Evolutionary conservation across 768 basidiomycete genomes (phyloP).

Genomic region (Auricularia sp.): DNA sequence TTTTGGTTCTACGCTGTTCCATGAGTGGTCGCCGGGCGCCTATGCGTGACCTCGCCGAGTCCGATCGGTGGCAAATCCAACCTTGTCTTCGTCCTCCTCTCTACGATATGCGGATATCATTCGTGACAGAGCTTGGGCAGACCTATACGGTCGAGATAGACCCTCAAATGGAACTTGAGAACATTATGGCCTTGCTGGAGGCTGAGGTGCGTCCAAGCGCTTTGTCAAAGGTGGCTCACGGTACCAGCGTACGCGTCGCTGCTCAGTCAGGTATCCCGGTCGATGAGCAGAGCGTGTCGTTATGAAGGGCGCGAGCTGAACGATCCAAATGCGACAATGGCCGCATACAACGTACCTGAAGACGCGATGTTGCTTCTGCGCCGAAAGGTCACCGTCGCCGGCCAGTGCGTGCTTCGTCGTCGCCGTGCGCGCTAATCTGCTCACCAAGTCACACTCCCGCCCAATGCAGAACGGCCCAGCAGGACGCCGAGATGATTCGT

Average conservation of each 20-base stretch:
- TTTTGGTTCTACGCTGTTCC: background rate
- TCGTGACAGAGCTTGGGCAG: slow-evolving; percentile 26
- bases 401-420: slow-evolving; percentile 21
- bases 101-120: slow-evolving; percentile 23
- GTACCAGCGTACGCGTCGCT: background rate
- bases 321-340: slow-evolving; percentile 59
- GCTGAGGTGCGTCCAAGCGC: slow-evolving; percentile 62
- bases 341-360: slow-evolving; percentile 49
- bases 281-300: slow-evolving; percentile 61
- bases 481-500: slow-evolving; percentile 85
- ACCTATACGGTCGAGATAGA: slow-evolving; percentile 57
- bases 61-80: background rate
- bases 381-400: slow-evolving; percentile 43
- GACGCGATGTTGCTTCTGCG: slow-evolving; percentile 60
- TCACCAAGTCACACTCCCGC: background rate
- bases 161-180: slow-evolving; percentile 81
- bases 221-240: background rate
- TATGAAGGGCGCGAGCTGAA: slow-evolving; percentile 56
- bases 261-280: slow-evolving; percentile 63
- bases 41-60: background rate
- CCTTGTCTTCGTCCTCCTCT: background rate
- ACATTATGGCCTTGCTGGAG: slow-evolving; percentile 88
- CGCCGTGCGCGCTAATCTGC: background rate
- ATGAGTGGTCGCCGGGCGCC: background rate
- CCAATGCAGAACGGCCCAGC: slow-evolving; percentile 47